These are phyloP conservation scores for Amanita rubescens DNA, from an alignment of 768 basidiomycete genomes.

Conservation along the genomic window DNA sequence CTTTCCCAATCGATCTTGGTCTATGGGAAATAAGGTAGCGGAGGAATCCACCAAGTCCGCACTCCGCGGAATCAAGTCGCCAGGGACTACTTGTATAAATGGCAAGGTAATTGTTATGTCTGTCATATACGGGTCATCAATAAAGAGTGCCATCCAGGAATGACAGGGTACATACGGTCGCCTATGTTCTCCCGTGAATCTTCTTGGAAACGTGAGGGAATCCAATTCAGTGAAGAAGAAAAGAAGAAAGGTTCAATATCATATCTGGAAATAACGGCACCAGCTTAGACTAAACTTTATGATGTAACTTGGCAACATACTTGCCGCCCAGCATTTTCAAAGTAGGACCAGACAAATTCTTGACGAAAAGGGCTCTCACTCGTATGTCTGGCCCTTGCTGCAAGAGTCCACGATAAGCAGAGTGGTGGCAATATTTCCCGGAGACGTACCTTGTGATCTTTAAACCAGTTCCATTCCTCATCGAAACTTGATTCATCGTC, in stretches of 20 bases:
- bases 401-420: not conserved
- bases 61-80: slow-evolving; percentile 14
- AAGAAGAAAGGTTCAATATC: slow-evolving; percentile 63
- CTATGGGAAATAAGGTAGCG: slow-evolving; percentile 4
- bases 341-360: slow-evolving; percentile 44
- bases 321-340: slow-evolving; percentile 54
- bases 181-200: slow-evolving; percentile 28
- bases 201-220: slow-evolving; percentile 59
- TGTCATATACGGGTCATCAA: slow-evolving; percentile 14
- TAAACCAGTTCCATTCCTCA: slow-evolving; percentile 33
- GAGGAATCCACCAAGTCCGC: slow-evolving; percentile 11
- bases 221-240: slow-evolving; percentile 60
- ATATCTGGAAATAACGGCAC: slow-evolving; percentile 27
- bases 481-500: slow-evolving; percentile 17
- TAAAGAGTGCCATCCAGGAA: not conserved
- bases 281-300: not conserved
- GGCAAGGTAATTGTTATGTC: slow-evolving; percentile 54
- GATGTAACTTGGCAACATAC: slow-evolving; percentile 21
- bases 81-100: slow-evolving; percentile 38
- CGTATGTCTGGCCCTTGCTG: slow-evolving; percentile 27
- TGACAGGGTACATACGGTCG: slow-evolving; percentile 39
- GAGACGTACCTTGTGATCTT: slow-evolving; percentile 25
- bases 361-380: slow-evolving; percentile 44
- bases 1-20: not conserved
- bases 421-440: not conserved